Evolutionary conservation across 2,329 filamentous ascomycete genomes (phyloP).

Genomic region (Dactylellina leptospora): DNA sequence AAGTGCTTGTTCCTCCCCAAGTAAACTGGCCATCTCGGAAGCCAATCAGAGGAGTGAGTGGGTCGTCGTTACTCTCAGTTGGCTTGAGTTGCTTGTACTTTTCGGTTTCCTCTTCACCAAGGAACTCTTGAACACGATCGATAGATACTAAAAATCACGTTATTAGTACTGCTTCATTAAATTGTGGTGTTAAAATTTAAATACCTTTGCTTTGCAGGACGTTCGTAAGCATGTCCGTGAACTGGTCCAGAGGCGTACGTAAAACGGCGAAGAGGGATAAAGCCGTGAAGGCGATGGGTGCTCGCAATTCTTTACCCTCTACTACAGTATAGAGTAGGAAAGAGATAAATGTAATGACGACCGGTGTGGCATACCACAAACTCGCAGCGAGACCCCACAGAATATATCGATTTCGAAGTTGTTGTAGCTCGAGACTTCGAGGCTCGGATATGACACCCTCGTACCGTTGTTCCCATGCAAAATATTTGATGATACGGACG

Average conservation of each 20-base stretch:
- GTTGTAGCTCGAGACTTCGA: constrained; percentile 77
- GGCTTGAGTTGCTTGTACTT: constrained; percentile 84
- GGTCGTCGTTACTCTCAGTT: constrained; percentile 70
- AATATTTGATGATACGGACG: constrained; percentile 99
- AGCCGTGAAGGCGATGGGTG: constrained; percentile 93
- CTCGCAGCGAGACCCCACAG: constrained; percentile 92
- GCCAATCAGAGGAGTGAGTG: constrained; percentile 79
- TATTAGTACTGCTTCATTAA: constrained; percentile 1
- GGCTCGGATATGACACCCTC: constrained; percentile 88
- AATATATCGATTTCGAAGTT: constrained; percentile 82
- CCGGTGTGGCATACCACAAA: constrained; percentile 94
- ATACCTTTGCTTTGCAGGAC: constrained; percentile 85
- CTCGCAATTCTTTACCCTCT: constrained; percentile 86
- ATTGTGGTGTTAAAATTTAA: too few species aligned
- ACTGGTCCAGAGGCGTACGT: constrained; percentile 89
- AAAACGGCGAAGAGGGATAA: constrained; percentile 95
- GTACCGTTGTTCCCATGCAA: constrained; percentile 96
- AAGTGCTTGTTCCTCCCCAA: constrained; percentile 74
- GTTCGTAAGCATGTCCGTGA: constrained; percentile 98
- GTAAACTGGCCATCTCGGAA: constrained; percentile 85
- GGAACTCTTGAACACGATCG: constrained; percentile 92
- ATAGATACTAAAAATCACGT: constrained; percentile 72
- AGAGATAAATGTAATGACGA: constrained; percentile 94
- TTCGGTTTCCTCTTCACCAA: constrained; percentile 92
- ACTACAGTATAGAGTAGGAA: constrained; percentile 92